Percentiles rank a stretch among this genome's conserved stretches.
phyloP scores from a whole-genome alignment of 257 asterid genomes.

The Nicotiana undulata region DNA sequence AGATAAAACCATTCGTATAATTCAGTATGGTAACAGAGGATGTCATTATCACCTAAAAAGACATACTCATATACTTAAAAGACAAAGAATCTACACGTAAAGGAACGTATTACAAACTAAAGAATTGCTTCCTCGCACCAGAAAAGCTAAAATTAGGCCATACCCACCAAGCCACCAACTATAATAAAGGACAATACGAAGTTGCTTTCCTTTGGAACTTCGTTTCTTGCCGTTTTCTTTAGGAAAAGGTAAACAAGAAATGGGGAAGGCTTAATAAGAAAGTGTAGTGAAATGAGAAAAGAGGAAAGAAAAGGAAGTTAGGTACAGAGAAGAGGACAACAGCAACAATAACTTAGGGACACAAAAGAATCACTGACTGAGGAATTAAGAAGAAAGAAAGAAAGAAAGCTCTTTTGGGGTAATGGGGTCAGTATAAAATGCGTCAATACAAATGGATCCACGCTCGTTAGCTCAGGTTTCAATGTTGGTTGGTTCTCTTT shows the following conservation, averaged over 20 bases:
- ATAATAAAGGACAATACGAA: neutral
- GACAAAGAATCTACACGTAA: neutral
- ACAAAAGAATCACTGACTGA: neutral
- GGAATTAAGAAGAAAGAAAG: neutral
- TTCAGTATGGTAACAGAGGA: neutral
- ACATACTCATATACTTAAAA: neutral
- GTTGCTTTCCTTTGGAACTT: conserved; percentile 7
- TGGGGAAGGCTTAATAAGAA: neutral
- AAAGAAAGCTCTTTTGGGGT: neutral
- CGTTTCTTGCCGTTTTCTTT: neutral
- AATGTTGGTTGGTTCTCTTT: neutral
- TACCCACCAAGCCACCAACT: conserved; percentile 3
- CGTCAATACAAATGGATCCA: no score
- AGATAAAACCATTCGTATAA: neutral
- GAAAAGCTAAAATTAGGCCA: neutral
- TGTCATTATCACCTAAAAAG: neutral
- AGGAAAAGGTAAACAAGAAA: neutral
- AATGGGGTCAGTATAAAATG: neutral
- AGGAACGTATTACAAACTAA: neutral
- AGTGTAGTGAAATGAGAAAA: neutral
- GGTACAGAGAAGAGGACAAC: neutral
- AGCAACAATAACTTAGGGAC: neutral
- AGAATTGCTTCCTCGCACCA: neutral
- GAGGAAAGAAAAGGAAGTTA: neutral
- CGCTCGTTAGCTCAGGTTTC: neutral